Conservation (phyloP, 2,329 filamentous ascomycete species). For the Pyricularia grisea region DNA sequence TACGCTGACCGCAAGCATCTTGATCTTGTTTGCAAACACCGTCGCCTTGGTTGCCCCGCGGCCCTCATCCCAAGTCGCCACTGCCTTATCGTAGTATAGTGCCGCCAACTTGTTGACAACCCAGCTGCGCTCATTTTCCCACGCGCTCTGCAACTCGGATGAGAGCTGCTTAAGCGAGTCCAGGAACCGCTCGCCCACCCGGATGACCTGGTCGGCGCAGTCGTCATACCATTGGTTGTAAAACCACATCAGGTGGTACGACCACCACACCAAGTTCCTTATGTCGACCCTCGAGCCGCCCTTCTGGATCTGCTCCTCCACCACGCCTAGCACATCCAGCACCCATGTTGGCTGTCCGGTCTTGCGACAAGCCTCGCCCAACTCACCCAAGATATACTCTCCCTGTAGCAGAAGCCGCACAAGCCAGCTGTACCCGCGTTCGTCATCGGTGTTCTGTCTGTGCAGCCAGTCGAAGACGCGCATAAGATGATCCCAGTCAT, state of each 20-base stretch:
- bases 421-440: background rate
- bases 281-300: background rate
- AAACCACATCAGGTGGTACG: background rate
- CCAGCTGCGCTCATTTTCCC: background rate
- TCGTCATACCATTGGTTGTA: background rate
- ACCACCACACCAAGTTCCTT: background rate
- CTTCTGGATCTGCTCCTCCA: background rate
- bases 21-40: background rate
- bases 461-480: background rate
- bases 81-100: background rate
- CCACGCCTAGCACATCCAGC: background rate
- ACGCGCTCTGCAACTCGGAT: background rate
- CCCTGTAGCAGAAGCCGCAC: background rate
- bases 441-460: background rate
- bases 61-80: background rate
- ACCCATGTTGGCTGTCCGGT: background rate
- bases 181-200: background rate
- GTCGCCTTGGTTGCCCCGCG: background rate
- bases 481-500: background rate
- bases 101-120: background rate
- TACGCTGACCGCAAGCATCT: background rate
- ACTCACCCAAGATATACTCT: background rate
- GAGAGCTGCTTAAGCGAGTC: background rate
- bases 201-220: background rate
- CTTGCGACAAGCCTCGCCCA: background rate